Base-by-base conservation (phyloP, 305 asterid species). In the Stenogyne calaminthoides region DNA sequence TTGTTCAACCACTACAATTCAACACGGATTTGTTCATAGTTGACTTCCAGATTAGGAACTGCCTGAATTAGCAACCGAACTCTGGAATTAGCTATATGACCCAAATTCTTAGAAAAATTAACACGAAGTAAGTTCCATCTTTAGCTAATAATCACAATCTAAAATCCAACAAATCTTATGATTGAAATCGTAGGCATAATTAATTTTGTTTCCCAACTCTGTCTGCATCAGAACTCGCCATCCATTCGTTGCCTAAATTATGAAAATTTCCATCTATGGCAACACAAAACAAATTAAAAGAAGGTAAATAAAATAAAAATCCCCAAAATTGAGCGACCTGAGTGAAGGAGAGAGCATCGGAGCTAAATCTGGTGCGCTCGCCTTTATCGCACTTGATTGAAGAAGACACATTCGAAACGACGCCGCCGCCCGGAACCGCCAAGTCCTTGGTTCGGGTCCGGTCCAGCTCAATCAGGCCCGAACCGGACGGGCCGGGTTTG, bases 351-450 rank as follows among this genome's bases (percentile, higher is more conserved):
- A 94, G 87, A 49, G 88, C 86, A 67, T 94, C 98, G 69, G 98
- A 89, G 81, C 91, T 87, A 77, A 94, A 94, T 85, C 98, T 82
- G 39, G 89, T 94, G 62, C 97, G 86, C 84, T 94, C 98, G 66
- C 98, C 98, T 84, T 94, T 94, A 72, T 88, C 98, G 70, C 98
- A 94, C 92, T 89, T 94, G 76, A 94, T 88, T 5, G 97, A 80
- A 49, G 85, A 71, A 2, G 91, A 80, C 0, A 90, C 97, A 52
- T 76, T 69, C 0, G 86, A 70, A 29, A 94, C 91, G 77, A 84
- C 87, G 61, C 86, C 89, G 59, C 88, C 92, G 0, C 97, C 97
- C 0, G 98, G 97, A 34, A 94, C 85, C 44, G 79, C 65, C 75
- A 94, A 59, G 67, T 90, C 93, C 86, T 88, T 87, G 10, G 73